Percentiles rank a stretch among this genome's conserved stretches.
Conservation (phyloP, 2,329 filamentous ascomycete genomes). For the Geosmithia morbida region DNA sequence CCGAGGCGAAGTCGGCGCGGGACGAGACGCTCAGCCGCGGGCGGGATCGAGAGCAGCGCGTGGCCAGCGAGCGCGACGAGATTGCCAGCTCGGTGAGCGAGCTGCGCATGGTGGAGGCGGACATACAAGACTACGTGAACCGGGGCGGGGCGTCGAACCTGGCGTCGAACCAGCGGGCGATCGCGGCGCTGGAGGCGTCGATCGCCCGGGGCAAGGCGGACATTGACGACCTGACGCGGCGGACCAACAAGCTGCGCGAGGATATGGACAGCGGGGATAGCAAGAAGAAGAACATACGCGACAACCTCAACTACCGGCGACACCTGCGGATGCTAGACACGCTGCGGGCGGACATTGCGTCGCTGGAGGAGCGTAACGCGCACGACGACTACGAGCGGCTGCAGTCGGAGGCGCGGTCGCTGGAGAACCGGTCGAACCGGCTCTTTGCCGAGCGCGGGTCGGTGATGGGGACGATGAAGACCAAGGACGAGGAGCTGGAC, state of each 20-base stretch:
- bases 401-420: slow-evolving; percentile 49
- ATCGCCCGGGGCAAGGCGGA: slow-evolving; percentile 54
- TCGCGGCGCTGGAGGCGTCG: slow-evolving; percentile 51
- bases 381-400: slow-evolving; percentile 70
- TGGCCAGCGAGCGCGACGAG: slow-evolving; percentile 55
- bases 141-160: slow-evolving; percentile 62
- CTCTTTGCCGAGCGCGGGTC: slow-evolving; percentile 59
- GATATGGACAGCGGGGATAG: slow-evolving; percentile 67
- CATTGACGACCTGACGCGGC: slow-evolving; percentile 48
- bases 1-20: slow-evolving; percentile 59
- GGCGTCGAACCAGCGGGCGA: slow-evolving; percentile 51
- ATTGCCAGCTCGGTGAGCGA: slow-evolving; percentile 64
- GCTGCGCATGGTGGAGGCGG: slow-evolving; percentile 58
- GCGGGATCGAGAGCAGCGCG: slow-evolving; percentile 55
- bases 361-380: slow-evolving; percentile 66
- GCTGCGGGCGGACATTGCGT: slow-evolving; percentile 54
- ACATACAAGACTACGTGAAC: slow-evolving; percentile 69
- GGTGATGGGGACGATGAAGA: slow-evolving; percentile 65
- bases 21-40: slow-evolving; percentile 64
- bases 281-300: slow-evolving; percentile 72
- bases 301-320: slow-evolving; percentile 79
- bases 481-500: slow-evolving; percentile 68
- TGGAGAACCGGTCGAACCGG: slow-evolving; percentile 53
- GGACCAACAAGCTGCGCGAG: slow-evolving; percentile 64
- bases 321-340: slow-evolving; percentile 53